These are phyloP conservation scores for Pecoramyces ruminantium DNA, from an alignment of 192 early-diverging fungal species.

Conservation along the genomic window DNA sequence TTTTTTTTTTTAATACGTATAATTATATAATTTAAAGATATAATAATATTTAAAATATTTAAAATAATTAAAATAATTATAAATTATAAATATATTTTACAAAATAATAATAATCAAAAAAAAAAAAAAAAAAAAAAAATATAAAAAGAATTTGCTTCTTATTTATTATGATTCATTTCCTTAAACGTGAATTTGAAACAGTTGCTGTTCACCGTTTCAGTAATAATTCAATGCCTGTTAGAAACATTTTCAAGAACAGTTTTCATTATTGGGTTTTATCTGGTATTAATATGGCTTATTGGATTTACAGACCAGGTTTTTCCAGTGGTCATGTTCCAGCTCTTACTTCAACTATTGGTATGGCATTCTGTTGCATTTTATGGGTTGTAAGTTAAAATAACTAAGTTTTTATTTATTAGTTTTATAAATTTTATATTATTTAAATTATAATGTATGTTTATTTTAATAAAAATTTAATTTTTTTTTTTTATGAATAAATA, in stretches of 20 bases:
- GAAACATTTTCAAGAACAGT: slow-evolving; percentile 90
- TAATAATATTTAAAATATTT: too few species aligned
- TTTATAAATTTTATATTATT: too few species aligned
- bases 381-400: slow-evolving; percentile 36
- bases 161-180: slow-evolving; percentile 66
- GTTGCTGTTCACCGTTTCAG: slow-evolving; percentile 81
- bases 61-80: too few species aligned
- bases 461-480: too few species aligned
- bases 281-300: slow-evolving; percentile 70
- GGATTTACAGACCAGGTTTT: slow-evolving; percentile 69
- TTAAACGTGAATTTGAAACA: slow-evolving; percentile 87
- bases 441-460: too few species aligned
- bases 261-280: slow-evolving; percentile 81
- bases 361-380: slow-evolving; percentile 23
- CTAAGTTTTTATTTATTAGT: too few species aligned
- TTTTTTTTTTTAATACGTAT: background rate
- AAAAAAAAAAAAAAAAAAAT: too few species aligned
- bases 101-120: too few species aligned
- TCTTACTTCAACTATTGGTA: slow-evolving; percentile 18
- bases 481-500: too few species aligned
- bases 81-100: too few species aligned
- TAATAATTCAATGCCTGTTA: slow-evolving; percentile 87
- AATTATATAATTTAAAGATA: background rate
- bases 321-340: slow-evolving; percentile 23
- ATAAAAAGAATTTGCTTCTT: slow-evolving; percentile 34